Evolutionary conservation across 2,329 filamentous ascomycete species (phyloP), one percentile per base, ranked within the genome.

Genomic region (Juglanconis sp.): DNA sequence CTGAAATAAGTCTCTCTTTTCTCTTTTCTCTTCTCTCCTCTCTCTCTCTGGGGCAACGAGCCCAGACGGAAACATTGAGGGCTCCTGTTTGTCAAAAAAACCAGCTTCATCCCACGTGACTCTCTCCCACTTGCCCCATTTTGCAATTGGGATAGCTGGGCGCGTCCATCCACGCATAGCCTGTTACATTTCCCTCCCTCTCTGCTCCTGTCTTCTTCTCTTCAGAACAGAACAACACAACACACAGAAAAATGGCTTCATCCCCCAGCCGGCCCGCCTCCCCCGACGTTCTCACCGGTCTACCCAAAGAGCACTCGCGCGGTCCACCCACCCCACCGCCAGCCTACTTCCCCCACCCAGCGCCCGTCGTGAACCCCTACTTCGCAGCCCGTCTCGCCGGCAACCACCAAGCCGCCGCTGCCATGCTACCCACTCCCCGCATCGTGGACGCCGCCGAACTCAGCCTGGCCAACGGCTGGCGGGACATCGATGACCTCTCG

Each of bases 401-500:
- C 36, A n/a, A 35, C 15, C 30, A 10, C n/a, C 48, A 10, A 17
- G 48, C 55, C 24, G 34, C 35, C 24, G 10, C 24, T 9, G 31
- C 32, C n/a, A 34, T 48, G 32, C 30, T 30, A 15, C 44, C 32
- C 46, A 24, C 10, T 9, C 44, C 36, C 4, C 13, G 5, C 4
- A 4, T 11, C 31, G 42, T 36, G 4, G 15, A 51, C 46, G 30
- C 17, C 46, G 3, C 13, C 13, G 8, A 42, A 3, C 3, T 32
- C 10, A 34, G 10, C 40, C 30, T 30, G 9, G 5, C 5, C 38
- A n/a, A 32, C 36, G 49, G 36, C n/a, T 52, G 31, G 38, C 59
- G 47, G 11, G 61, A 65, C 15, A 63, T 62, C 57, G 65, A 64
- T 8, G 67, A 66, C 34, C 59, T 64, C 15, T 65, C 67, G 31